Percentiles rank a stretch among this genome's conserved stretches.
phyloP scores from a whole-genome alignment of 257 asterid species.

The Nicotiana attenuata region DNA sequence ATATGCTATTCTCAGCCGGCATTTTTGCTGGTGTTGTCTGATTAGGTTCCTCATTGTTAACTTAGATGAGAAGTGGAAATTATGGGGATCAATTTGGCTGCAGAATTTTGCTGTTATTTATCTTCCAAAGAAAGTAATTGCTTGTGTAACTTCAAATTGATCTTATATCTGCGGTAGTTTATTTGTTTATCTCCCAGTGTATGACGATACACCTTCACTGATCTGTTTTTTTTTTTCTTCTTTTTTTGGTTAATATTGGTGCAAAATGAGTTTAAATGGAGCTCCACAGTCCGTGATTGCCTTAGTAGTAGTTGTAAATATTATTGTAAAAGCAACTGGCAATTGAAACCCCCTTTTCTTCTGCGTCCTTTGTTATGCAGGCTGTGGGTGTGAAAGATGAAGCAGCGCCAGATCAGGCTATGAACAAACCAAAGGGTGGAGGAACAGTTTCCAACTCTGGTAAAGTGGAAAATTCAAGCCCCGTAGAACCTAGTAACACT shows the following conservation, averaged over 20 bases:
- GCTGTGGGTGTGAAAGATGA: conserved; percentile 55
- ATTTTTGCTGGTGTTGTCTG: background rate
- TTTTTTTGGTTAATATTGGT: background rate
- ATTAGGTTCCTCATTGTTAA: background rate
- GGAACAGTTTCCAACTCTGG: conserved; percentile 29
- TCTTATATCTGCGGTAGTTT: background rate
- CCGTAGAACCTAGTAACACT: conserved; percentile 17
- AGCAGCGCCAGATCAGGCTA: conserved; percentile 33
- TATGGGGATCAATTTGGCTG: background rate
- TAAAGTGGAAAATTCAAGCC: conserved; percentile 39
- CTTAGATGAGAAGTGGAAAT: background rate
- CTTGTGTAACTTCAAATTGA: background rate
- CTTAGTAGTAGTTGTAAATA: background rate
- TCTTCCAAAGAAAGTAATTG: background rate
- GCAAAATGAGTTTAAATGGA: background rate
- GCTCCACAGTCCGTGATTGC: background rate
- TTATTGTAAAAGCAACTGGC: background rate
- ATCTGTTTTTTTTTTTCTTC: background rate
- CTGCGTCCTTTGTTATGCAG: conserved; percentile 38
- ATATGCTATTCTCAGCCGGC: conserved; percentile 2
- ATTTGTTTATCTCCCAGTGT: background rate
- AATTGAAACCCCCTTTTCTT: background rate
- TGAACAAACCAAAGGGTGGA: conserved; percentile 42
- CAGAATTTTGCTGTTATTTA: background rate
- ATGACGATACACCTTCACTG: background rate